Evolutionary conservation across 768 basidiomycete genomes (phyloP), one percentile per base, ranked within the genome.

Genomic region (Neoboletus magnificus): DNA sequence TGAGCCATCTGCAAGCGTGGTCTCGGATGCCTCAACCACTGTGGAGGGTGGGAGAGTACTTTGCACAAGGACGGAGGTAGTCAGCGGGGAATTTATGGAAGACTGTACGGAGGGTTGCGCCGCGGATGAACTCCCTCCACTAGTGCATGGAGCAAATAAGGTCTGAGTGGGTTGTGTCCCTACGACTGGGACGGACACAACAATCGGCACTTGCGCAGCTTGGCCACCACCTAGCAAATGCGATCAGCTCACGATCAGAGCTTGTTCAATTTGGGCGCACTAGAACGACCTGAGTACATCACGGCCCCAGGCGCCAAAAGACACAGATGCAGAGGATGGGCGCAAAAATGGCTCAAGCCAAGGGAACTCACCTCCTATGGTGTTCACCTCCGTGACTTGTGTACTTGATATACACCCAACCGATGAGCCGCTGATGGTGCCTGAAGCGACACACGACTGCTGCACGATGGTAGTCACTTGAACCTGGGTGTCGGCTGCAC

Each of bases 1-100:
- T 0, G 71, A 71, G 15, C 80, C 80, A 62, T 80, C 67, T 18
- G 73, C 35, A 23, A 74, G 71, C 0, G 79, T 81, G 11, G 73
- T 66, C 1, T 74, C 66, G 30, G 71, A 65, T 18, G 62, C 43
- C 32, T 69, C 67, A 0, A 73, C 68, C 29, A 74, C 39, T 5
- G 69, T 57, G 25, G 72, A 59, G 0, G 78, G 73, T 5, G 71
- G 42, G 5, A 67, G 68, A 22, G 74, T 73, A 8, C 61, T 68
- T 43, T 65, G 51, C 10, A 72, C 63, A 1, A 73, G 47, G 27
- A 71, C 46, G 4, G 66, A 63, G 5, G 71, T 66, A 4, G 64
- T 57, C 16, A 63, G 27, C 4, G 62, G 47, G 35, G 55, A 48
- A 29, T 55, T 25, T 37, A 60, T 22, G 39, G 60, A n/a, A 44